Conservation (phyloP, 768 basidiomycete genomes). For the Chalciporus pseudorubinellus region DNA sequence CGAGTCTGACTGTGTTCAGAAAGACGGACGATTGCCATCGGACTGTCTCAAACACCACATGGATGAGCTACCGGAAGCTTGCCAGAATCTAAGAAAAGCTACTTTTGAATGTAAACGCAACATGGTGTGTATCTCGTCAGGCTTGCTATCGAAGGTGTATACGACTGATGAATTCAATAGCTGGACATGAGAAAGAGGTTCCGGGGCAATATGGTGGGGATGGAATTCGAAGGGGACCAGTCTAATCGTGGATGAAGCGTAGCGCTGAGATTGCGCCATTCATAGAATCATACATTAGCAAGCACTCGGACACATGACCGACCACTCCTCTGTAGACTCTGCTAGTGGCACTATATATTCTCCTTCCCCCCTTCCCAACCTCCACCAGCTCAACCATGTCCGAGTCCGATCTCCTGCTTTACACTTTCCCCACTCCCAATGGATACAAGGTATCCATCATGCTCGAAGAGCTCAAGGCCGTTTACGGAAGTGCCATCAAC, state of each 20-base stretch:
- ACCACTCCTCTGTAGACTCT: conserved; percentile 11
- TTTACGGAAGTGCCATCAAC: conserved; percentile 43
- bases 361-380: not conserved
- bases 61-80: conserved; percentile 77
- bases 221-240: conserved; percentile 37
- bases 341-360: not conserved
- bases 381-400: conserved; percentile 2
- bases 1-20: conserved; percentile 83
- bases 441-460: conserved; percentile 48
- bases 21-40: conserved; percentile 75
- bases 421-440: conserved; percentile 56
- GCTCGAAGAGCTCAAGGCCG: conserved; percentile 61
- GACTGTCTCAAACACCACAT: conserved; percentile 77
- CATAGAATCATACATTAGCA: conserved; percentile 13
- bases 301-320: conserved; percentile 14
- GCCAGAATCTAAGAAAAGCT: conserved; percentile 73
- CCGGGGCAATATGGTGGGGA: conserved; percentile 65
- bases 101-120: conserved; percentile 90
- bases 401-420: conserved; percentile 33
- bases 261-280: too few relatives aligned
- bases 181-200: conserved; percentile 85
- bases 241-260: not conserved
- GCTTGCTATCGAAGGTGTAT: not conserved
- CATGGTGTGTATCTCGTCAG: conserved; percentile 53
- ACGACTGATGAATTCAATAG: conserved; percentile 34